Conservation (phyloP, 306 rosid species). For the Medicago truncatula region DNA sequence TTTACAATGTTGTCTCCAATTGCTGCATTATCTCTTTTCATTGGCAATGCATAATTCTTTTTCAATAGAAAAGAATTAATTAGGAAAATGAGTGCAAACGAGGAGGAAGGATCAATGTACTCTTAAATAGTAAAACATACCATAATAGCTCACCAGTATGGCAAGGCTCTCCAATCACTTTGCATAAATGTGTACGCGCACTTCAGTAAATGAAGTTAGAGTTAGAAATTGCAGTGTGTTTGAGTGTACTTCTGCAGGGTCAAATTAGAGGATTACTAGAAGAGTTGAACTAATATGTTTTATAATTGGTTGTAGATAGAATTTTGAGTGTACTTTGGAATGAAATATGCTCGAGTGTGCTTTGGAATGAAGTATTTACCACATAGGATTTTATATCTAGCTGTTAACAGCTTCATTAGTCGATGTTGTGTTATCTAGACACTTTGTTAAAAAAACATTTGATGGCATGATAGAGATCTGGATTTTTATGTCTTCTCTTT, state of each 20-base stretch:
- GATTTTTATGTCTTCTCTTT: background rate
- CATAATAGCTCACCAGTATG: background rate
- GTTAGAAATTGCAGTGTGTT: background rate
- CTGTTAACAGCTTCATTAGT: background rate
- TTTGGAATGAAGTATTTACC: no score
- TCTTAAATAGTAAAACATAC: background rate
- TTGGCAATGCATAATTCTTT: background rate
- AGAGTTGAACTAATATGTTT: background rate
- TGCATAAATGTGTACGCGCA: background rate
- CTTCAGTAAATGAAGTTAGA: background rate
- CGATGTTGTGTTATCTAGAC: background rate
- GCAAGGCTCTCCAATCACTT: background rate
- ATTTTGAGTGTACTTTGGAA: no score
- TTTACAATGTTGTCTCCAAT: background rate
- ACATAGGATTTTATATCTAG: background rate
- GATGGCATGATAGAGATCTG: background rate
- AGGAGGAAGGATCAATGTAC: background rate
- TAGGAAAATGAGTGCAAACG: background rate
- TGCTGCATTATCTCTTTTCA: slow-evolving; percentile 2
- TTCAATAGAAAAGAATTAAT: background rate
- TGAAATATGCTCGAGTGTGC: no score
- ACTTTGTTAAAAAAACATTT: background rate
- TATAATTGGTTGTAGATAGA: no score
- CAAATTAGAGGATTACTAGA: background rate
- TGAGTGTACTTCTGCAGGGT: background rate